Evolutionary conservation across 805 yeast genomes (phyloP), one percentile per base, ranked within the genome.

Genomic region (Lipomyces yamanashiensis): DNA sequence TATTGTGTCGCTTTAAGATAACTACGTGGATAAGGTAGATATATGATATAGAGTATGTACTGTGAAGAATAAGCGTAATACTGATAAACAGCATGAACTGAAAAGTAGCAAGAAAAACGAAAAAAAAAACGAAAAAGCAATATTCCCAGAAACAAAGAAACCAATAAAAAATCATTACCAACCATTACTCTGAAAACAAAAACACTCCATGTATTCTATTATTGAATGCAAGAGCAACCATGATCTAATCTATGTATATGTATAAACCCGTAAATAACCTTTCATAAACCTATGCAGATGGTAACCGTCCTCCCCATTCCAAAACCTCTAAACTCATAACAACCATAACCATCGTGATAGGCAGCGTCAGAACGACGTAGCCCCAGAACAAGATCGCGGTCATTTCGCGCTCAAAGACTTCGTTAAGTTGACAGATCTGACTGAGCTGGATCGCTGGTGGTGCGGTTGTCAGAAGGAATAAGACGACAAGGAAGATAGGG

Each of bases 371-470:
- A 3, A 86, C 78, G 17, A 81, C 87, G 67, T 85, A 85, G 8
- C 88, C 88, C 89, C 89, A 86, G 70, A 86, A 85, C 64, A 85
- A 75, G 9, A 85, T 87, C 2, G 86, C 84, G 0, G 87, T 81
- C 88, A 86, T 86, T 70, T 85, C 89, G 63, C 79, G 78, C 70
- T 86, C 88, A 73, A 82, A 85, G 34, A 86, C 80, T 54, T 80
- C 80, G 72, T 86, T 86, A 59, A 85, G 73, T 70, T 85, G 88
- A 62, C 87, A 84, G 62, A 85, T 86, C 72, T 85, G 89, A 17
- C 87, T 81, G 50, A 85, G 79, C 75, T 86, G 89, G 67, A 85
- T 85, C 7, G 89, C 89, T 0, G 89, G 89, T 2, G 89, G 89
- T 0, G 87, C 81, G 1, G 84, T 80, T 1, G 88, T 85, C 52